Percentiles rank a stretch among this genome's conserved stretches.
Evolutionary conservation across 176 grass and related monocot genomes (phyloP).

Genomic region (Poa annua): DNA sequence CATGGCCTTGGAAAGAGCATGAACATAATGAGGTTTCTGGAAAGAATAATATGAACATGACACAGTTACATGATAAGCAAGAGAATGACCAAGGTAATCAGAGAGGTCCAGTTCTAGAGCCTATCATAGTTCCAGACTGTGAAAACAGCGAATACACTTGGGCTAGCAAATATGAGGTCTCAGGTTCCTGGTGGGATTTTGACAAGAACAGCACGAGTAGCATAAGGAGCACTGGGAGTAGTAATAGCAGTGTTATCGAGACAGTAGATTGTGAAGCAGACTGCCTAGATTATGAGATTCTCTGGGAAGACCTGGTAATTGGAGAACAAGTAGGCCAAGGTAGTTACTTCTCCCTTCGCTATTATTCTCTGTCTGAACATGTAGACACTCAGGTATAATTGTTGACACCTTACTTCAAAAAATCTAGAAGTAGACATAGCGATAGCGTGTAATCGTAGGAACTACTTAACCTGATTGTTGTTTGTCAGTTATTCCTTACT

Average conservation of each 20-base stretch:
- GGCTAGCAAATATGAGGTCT: conserved; percentile 54
- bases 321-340: conserved; percentile 97
- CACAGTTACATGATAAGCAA: conserved; percentile 53
- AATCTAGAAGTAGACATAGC: not conserved
- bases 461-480: conserved; percentile 3
- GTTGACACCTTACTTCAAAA: conserved; percentile 12
- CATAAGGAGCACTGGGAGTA: conserved; percentile 71
- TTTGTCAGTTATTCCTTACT: not conserved
- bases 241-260: conserved; percentile 58
- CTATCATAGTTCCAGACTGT: conserved; percentile 49
- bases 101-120: conserved; percentile 47
- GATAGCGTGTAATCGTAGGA: not conserved
- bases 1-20: conserved; percentile 78
- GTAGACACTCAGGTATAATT: conserved; percentile 2
- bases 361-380: conserved; percentile 8
- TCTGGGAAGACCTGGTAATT: conserved; percentile 88
- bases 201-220: conserved; percentile 67
- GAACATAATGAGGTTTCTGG: conserved; percentile 44
- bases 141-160: conserved; percentile 33
- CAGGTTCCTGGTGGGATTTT: conserved; percentile 83
- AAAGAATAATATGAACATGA: conserved; percentile 44
- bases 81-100: conserved; percentile 53
- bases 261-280: conserved; percentile 72
- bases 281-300: conserved; percentile 85
- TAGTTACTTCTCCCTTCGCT: conserved; percentile 37